Conservation (phyloP, 1,284 basidiomycete species). For the Puccinia horiana region DNA sequence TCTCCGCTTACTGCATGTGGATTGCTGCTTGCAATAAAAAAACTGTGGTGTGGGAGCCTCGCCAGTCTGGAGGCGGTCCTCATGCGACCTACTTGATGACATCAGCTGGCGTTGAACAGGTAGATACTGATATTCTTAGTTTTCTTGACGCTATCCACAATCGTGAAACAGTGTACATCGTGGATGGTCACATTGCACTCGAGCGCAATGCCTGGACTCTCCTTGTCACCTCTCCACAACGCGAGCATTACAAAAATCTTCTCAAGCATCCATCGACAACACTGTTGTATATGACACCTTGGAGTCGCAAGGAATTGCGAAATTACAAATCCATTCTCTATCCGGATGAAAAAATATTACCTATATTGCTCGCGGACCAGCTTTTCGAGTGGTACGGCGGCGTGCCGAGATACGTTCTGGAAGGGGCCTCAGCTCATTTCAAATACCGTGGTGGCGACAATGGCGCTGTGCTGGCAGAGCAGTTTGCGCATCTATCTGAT, state of each 20-base stretch:
- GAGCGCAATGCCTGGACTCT: neutral
- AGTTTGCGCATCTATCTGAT: too few species aligned
- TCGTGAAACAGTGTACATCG: conserved; percentile 3
- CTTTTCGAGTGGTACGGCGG: conserved; percentile 9
- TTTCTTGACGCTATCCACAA: neutral
- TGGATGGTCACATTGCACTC: neutral
- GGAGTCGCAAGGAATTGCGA: conserved; percentile 4
- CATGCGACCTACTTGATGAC: neutral
- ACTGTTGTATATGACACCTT: conserved; percentile 5
- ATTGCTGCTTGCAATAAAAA: too few species aligned
- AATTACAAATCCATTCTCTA: conserved; percentile 1
- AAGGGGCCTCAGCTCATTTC: neutral
- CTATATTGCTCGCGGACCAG: neutral
- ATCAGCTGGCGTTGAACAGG: neutral
- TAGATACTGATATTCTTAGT: neutral
- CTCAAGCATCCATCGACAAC: neutral
- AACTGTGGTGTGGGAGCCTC: too few species aligned
- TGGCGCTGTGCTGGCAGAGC: neutral
- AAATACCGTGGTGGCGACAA: neutral
- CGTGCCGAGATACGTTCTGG: neutral
- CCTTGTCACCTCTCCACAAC: conserved; percentile 11
- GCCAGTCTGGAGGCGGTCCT: neutral
- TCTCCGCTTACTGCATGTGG: too few species aligned
- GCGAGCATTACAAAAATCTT: neutral
- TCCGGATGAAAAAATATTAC: conserved; percentile 1